These are phyloP conservation scores for Davidsoniella neocaledoniae DNA, from an alignment of 2,329 filamentous ascomycete species.

Conservation along the genomic window DNA sequence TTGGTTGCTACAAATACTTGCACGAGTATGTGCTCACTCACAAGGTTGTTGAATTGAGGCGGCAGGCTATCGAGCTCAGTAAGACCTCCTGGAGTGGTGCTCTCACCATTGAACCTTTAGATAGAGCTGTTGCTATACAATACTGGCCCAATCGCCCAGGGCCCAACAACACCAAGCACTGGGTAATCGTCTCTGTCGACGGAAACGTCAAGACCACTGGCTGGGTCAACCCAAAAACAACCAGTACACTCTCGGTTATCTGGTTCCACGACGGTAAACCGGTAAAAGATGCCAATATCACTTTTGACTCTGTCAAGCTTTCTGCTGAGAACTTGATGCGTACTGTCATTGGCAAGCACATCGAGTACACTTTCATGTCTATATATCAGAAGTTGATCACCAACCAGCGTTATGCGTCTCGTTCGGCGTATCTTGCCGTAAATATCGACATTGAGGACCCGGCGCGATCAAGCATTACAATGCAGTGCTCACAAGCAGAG, in stretches of 20 bases:
- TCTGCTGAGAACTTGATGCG: slow-evolving; percentile 61
- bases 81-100: slow-evolving; percentile 61
- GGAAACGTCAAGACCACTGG: slow-evolving; percentile 38
- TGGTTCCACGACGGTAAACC: slow-evolving; percentile 80
- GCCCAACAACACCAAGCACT: slow-evolving; percentile 54
- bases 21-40: slow-evolving; percentile 80
- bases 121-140: slow-evolving; percentile 70
- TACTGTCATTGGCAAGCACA: slow-evolving; percentile 58
- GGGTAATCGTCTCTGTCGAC: slow-evolving; percentile 73
- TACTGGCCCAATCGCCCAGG: slow-evolving; percentile 59
- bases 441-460: slow-evolving; percentile 44
- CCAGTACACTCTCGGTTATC: slow-evolving; percentile 44
- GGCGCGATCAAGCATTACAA: slow-evolving; percentile 46
- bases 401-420: slow-evolving; percentile 43
- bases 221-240: slow-evolving; percentile 24
- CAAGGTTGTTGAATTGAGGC: slow-evolving; percentile 68
- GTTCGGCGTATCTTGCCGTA: slow-evolving; percentile 41
- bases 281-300: slow-evolving; percentile 48
- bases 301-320: slow-evolving; percentile 48
- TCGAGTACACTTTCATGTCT: slow-evolving; percentile 50
- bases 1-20: slow-evolving; percentile 69
- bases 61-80: slow-evolving; percentile 57
- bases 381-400: slow-evolving; percentile 44
- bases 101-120: slow-evolving; percentile 60
- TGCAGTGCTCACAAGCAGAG: slow-evolving; percentile 36